Base-by-base conservation (phyloP, 352 stramenopile species). In the Heterotrichella gracilis region DNA sequence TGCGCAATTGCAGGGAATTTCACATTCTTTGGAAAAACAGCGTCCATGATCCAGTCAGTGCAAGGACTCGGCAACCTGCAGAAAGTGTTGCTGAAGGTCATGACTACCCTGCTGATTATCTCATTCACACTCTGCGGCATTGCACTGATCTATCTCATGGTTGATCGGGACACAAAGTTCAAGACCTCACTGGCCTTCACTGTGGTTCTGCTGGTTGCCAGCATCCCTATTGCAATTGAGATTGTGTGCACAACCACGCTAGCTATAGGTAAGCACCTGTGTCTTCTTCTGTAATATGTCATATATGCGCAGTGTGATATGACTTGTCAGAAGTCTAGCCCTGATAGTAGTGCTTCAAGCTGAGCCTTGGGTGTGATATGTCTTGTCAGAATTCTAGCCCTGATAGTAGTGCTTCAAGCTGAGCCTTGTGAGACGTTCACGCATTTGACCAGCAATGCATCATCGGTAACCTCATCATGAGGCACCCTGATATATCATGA, bases 201-300 rank as follows among this genome's bases (percentile, higher is more conserved):
- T 24, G 78, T 94, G 19, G 82, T 93, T 32, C 76, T 95, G 25
- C 78, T 94, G 17, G 80, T 94, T 4, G 84, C 85, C 2, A 86
- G 79, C 17, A 92, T 94, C 75, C 88, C 88, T 24, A 84, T 95
- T 39, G 84, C 86, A 21, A 91, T 94, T 79, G 83, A 90, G 64
- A 83, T 91, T 22, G 84, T 94, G 39, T 86, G 78, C 69, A 90
- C 84, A 67, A 89, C 85, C n/a, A 90, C 85, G 0, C 82, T 94
- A 73, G 86, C 85, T 3, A 77, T 94, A 25, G 88, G 88, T 21
- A 89, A 85, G 0, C 81, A 82, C 70, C 84, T n/a, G n/a, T n/a
- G n/a, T n/a, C n/a, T n/a, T n/a, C n/a, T n/a, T n/a, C n/a, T n/a
- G n/a, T n/a, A n/a, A n/a, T n/a, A n/a, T n/a, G n/a, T n/a, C n/a